Evolutionary conservation across 2,329 filamentous ascomycete genomes (phyloP).

Genomic region (Aspergillus chevalieri): DNA sequence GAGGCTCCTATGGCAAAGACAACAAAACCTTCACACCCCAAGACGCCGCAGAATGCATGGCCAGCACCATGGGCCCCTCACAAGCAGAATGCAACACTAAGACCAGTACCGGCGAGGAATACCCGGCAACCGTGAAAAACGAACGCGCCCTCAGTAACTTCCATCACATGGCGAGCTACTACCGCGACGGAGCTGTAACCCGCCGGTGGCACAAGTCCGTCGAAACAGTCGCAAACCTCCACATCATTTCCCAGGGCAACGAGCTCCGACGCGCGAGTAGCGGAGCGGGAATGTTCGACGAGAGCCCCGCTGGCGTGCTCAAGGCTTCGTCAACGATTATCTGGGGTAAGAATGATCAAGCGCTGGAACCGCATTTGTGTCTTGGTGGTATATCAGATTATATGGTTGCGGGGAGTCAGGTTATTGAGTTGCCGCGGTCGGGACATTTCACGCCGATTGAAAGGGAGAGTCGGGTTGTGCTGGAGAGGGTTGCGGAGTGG

Average conservation of each 20-base stretch:
- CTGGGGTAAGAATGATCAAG: slow-evolving; percentile 49
- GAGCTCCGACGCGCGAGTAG: slow-evolving; percentile 28
- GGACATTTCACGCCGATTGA: slow-evolving; percentile 53
- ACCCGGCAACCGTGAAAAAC: slow-evolving; percentile 36
- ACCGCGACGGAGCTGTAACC: slow-evolving; percentile 45
- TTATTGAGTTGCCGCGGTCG: slow-evolving; percentile 43
- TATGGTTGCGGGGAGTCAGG: slow-evolving; percentile 44
- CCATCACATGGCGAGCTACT: slow-evolving; percentile 48
- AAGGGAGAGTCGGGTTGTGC: slow-evolving; percentile 34
- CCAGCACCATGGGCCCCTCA: slow-evolving; percentile 48
- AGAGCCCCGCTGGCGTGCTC: slow-evolving; percentile 41
- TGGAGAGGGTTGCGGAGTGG: slow-evolving; percentile 39
- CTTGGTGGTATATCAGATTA: slow-evolving; percentile 51
- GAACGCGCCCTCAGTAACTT: slow-evolving; percentile 42
- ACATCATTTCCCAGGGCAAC: slow-evolving; percentile 34
- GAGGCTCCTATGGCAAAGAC: slow-evolving; percentile 27
- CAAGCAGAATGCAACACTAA: slow-evolving; percentile 36
- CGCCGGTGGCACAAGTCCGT: slow-evolving; percentile 48
- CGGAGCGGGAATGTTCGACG: slow-evolving; percentile 40
- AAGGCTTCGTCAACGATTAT: slow-evolving; percentile 49
- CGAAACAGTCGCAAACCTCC: slow-evolving; percentile 44
- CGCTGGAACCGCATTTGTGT: slow-evolving; percentile 44
- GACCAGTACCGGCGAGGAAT: slow-evolving; percentile 26
- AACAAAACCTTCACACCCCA: slow-evolving; percentile 21
- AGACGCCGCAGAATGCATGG: slow-evolving; percentile 44